Evolutionary conservation across 108 stramenopile species (phyloP).

Genomic region (Mayamaea pseudoterrestris): DNA sequence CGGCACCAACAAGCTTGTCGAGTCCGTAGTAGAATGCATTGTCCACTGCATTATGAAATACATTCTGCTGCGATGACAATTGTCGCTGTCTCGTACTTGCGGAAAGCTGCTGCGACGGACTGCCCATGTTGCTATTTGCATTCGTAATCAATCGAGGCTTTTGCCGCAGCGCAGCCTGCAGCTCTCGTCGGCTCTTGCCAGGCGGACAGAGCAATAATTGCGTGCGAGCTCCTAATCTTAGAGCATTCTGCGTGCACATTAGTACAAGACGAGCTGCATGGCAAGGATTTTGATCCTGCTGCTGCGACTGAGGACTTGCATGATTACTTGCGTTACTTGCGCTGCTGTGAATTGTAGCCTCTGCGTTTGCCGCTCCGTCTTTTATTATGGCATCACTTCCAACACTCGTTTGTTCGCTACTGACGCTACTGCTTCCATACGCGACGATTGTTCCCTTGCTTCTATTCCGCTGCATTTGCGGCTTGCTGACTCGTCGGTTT

Average conservation of each 20-base stretch:
- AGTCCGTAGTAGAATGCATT: slow-evolving; percentile 25
- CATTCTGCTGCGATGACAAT: no score
- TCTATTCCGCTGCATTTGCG: no score
- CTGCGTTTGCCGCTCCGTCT: no score
- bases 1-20: slow-evolving; percentile 31
- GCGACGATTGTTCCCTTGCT: no score
- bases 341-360: no score
- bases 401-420: no score
- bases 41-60: slow-evolving; percentile 14
- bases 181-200: slow-evolving; percentile 37
- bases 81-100: neutral
- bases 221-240: slow-evolving; percentile 53
- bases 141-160: slow-evolving; percentile 5
- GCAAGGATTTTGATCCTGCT: no score
- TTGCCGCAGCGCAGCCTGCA: slow-evolving; percentile 23
- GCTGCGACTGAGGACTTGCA: no score
- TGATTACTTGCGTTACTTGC: no score
- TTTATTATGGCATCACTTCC: no score
- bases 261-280: slow-evolving; percentile 43
- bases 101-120: slow-evolving; percentile 1
- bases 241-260: slow-evolving; percentile 52
- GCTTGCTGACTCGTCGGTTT: no score
- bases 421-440: no score
- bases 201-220: slow-evolving; percentile 66
- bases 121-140: neutral